A percentile compares a stretch with the other conserved stretches of the same genome.
phyloP scores from a whole-genome alignment of 202 grass and related monocot genomes.

The Carex arenaria region DNA sequence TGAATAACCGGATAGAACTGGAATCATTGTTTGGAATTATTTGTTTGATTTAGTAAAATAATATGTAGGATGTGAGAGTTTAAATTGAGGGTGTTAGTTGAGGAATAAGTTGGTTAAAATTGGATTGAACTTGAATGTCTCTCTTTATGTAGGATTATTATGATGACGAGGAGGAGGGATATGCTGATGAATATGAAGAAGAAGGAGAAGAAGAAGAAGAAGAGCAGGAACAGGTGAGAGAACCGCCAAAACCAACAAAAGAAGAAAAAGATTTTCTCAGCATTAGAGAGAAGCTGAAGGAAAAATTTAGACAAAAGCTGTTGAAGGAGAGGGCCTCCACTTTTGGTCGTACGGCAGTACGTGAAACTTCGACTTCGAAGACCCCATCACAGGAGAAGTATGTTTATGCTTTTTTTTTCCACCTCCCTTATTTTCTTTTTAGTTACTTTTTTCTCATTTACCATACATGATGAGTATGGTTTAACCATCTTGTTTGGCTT shows the following conservation, averaged over 20 bases:
- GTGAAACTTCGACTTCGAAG: background rate
- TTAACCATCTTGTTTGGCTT: background rate
- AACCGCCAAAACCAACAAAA: constrained; percentile 18
- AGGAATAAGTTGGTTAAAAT: background rate
- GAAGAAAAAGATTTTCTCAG: constrained; percentile 23
- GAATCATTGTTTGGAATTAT: background rate
- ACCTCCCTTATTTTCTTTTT: background rate
- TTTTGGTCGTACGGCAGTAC: background rate
- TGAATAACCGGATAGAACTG: background rate
- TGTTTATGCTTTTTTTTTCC: background rate
- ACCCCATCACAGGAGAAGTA: background rate
- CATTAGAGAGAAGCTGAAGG: constrained; percentile 13
- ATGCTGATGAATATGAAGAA: constrained; percentile 21
- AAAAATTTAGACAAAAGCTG: constrained; percentile 6
- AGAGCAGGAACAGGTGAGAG: constrained; percentile 5
- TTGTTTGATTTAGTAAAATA: background rate
- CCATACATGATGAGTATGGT: background rate
- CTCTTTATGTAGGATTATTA: constrained; percentile 17
- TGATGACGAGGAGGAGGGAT: constrained; percentile 23
- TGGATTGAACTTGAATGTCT: background rate
- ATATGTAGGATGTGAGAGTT: background rate
- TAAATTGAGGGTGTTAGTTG: background rate
- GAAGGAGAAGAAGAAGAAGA: background rate
- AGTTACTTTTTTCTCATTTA: background rate
- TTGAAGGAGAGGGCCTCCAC: constrained; percentile 13